Base-by-base conservation (phyloP, 164 flowering plant species). In the Tetracentron sinense region DNA sequence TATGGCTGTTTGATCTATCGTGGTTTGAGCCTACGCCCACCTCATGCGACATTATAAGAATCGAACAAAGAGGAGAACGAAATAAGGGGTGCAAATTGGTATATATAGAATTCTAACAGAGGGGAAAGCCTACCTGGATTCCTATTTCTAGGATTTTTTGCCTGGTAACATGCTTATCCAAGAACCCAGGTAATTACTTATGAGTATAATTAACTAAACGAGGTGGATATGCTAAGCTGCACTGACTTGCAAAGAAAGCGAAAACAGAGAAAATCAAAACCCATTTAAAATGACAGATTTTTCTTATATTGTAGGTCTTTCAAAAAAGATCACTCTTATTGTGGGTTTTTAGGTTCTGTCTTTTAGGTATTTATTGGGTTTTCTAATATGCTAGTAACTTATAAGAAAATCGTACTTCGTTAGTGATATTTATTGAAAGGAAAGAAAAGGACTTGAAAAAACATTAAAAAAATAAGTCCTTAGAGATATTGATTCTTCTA, bases 1-100 rank as follows among this genome's bases (percentile, higher is more conserved):
- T 38, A 48, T 42, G 53, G 52, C 42, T 42, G n/a, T 64, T n/a
- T n/a, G n/a, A n/a, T n/a, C n/a, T n/a, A n/a, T 63, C 35, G 52
- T n/a, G n/a, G n/a, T n/a, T n/a, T n/a, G n/a, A n/a, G n/a, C n/a
- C n/a, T n/a, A n/a, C n/a, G n/a, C n/a, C n/a, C n/a, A n/a, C n/a
- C n/a, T n/a, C n/a, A n/a, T n/a, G n/a, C n/a, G n/a, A n/a, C n/a
- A n/a, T n/a, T n/a, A n/a, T n/a, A n/a, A n/a, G n/a, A n/a, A n/a
- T n/a, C n/a, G n/a, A n/a, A n/a, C n/a, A n/a, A n/a, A n/a, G n/a
- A n/a, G n/a, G n/a, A n/a, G n/a, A n/a, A n/a, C n/a, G n/a, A n/a
- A n/a, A n/a, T n/a, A n/a, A n/a, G n/a, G n/a, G n/a, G n/a, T n/a
- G n/a, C n/a, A n/a, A n/a, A n/a, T n/a, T n/a, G n/a, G n/a, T n/a